These are phyloP conservation scores for Candida pseudoglaebosa DNA, from an alignment of 805 yeast genomes.

Conservation along the genomic window DNA sequence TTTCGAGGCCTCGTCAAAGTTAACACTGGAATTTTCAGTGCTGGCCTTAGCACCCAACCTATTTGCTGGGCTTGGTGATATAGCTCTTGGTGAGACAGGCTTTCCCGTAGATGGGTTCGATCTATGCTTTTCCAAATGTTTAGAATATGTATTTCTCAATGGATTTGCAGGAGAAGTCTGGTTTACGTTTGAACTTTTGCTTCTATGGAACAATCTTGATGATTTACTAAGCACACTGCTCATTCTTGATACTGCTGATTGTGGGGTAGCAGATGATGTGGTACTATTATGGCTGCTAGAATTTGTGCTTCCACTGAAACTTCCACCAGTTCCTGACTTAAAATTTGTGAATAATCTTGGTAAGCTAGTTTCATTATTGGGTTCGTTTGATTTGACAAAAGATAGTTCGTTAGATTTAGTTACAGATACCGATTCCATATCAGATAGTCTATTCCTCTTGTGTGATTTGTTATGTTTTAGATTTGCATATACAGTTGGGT, in stretches of 20 bases:
- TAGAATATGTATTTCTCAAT: slow-evolving; percentile 27
- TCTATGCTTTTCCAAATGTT: slow-evolving; percentile 30
- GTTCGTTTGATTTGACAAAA: background rate
- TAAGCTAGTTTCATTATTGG: background rate
- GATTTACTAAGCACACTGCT: slow-evolving; percentile 25
- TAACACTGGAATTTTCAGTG: slow-evolving; percentile 1
- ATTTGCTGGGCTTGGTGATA: slow-evolving; percentile 1
- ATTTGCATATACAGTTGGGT: background rate
- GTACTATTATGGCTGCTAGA: background rate
- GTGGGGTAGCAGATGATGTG: background rate
- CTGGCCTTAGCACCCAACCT: background rate
- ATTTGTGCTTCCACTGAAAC: background rate
- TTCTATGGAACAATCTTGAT: slow-evolving; percentile 23
- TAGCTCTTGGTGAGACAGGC: slow-evolving; percentile 1
- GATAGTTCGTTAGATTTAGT: background rate
- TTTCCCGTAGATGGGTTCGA: slow-evolving; percentile 18
- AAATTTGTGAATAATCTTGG: background rate
- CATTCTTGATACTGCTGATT: slow-evolving; percentile 12
- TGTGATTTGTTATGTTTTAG: background rate
- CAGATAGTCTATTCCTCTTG: background rate
- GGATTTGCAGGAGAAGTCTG: slow-evolving; percentile 10
- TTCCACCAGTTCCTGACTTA: background rate
- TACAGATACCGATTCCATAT: background rate
- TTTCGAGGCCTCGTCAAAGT: slow-evolving; percentile 1
- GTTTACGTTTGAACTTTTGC: slow-evolving; percentile 5